Evolutionary conservation across 108 stramenopile species (phyloP).

Genomic region (Stephanodiscus triporus): DNA sequence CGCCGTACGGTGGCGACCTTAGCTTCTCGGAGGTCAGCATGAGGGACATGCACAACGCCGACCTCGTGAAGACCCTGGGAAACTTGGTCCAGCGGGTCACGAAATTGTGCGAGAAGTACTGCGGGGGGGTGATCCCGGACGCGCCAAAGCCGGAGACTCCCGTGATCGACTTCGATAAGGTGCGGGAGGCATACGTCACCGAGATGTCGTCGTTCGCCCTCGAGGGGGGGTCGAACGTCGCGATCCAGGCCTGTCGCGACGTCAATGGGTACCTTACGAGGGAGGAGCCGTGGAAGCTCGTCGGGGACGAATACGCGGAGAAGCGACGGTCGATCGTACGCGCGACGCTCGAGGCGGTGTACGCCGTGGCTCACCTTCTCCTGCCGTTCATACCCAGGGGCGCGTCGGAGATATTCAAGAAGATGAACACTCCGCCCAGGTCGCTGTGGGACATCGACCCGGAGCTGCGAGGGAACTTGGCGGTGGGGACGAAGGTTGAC

Average conservation of each 20-base stretch:
- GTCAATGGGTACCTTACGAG: constrained; percentile 94
- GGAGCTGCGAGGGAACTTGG: constrained; percentile 64
- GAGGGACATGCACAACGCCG: constrained; percentile 94
- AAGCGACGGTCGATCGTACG: constrained; percentile 84
- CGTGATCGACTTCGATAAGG: constrained; percentile 66
- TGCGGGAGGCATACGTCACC: constrained; percentile 56
- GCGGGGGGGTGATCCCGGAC: constrained; percentile 84
- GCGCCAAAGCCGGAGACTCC: constrained; percentile 50
- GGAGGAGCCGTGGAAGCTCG: constrained; percentile 96
- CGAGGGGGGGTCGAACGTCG: constrained; percentile 75
- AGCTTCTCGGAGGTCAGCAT: constrained; percentile 85
- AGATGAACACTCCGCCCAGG: constrained; percentile 79
- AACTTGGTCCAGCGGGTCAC: constrained; percentile 97
- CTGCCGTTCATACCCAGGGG: constrained; percentile 91
- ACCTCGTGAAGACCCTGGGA: constrained; percentile 95
- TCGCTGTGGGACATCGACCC: constrained; percentile 53
- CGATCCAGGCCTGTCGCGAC: constrained; percentile 84
- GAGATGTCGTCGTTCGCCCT: constrained; percentile 86
- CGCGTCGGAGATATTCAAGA: constrained; percentile 84
- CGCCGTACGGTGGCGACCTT: constrained; percentile 93
- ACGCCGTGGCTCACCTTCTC: constrained; percentile 90
- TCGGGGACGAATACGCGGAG: constrained; percentile 85
- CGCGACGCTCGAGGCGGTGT: constrained; percentile 92
- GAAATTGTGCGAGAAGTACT: constrained; percentile 86
- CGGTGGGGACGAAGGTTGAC: constrained; percentile 66